Conservation (phyloP, 1,139 yeast genomes). For the Nematodospora anomalae region DNA sequence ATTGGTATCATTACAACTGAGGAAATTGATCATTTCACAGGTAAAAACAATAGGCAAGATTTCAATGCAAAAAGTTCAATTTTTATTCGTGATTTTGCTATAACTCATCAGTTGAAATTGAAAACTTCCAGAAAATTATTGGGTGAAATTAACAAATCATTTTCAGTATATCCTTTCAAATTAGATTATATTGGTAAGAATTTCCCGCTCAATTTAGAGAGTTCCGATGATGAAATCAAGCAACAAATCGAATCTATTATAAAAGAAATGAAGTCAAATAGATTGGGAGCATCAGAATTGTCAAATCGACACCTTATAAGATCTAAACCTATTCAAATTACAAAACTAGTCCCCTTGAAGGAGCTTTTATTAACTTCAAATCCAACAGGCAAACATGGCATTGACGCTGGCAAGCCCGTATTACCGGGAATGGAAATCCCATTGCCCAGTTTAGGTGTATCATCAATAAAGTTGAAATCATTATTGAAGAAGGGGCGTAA, state of each 20-base stretch:
- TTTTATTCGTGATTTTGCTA: slow-evolving; percentile 82
- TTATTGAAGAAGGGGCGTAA: slow-evolving; percentile 54
- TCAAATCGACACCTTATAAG: slow-evolving; percentile 78
- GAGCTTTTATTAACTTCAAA: slow-evolving; percentile 60
- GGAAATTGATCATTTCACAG: slow-evolving; percentile 61
- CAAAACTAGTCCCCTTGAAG: slow-evolving; percentile 69
- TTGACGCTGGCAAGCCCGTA: slow-evolving; percentile 63
- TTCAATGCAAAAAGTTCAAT: slow-evolving; percentile 68
- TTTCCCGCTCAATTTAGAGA: slow-evolving; percentile 53
- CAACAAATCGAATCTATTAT: slow-evolving; percentile 44
- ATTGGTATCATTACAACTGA: slow-evolving; percentile 69
- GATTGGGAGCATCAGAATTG: slow-evolving; percentile 81
- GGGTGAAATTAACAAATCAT: slow-evolving; percentile 64
- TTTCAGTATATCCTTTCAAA: slow-evolving; percentile 92
- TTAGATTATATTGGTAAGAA: slow-evolving; percentile 60
- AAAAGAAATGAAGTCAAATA: slow-evolving; percentile 55
- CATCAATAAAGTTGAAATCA: slow-evolving; percentile 63
- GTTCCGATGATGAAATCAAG: slow-evolving; percentile 31
- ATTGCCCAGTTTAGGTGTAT: slow-evolving; percentile 66
- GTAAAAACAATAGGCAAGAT: slow-evolving; percentile 54
- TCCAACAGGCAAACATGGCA: slow-evolving; percentile 63
- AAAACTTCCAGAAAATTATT: slow-evolving; percentile 73
- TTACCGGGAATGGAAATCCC: slow-evolving; percentile 75
- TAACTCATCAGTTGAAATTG: slow-evolving; percentile 72
- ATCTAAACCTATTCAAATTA: slow-evolving; percentile 69